Evolutionary conservation across 108 stramenopile species (phyloP).

Genomic region (Skeletonema grethae): DNA sequence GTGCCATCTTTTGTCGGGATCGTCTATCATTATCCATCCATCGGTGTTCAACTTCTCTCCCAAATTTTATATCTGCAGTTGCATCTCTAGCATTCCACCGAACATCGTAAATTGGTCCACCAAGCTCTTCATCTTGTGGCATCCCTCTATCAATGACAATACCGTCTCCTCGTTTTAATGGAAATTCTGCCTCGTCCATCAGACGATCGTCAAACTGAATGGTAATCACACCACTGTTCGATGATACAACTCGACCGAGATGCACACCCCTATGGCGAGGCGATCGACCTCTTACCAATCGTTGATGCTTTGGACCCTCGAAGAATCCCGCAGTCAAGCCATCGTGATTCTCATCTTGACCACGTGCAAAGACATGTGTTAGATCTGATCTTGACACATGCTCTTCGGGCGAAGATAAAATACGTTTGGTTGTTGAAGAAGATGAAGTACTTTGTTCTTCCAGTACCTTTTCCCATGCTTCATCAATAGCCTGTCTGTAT

Average conservation of each 20-base stretch:
- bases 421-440: constrained; percentile 4
- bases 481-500: constrained; percentile 77
- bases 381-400: constrained; percentile 57
- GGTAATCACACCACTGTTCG: constrained; percentile 47
- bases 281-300: constrained; percentile 66
- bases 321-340: constrained; percentile 80
- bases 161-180: constrained; percentile 75
- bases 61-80: constrained; percentile 42
- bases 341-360: constrained; percentile 69
- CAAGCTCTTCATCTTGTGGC: constrained; percentile 70
- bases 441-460: constrained; percentile 26
- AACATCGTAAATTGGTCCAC: constrained; percentile 53
- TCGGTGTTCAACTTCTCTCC: constrained; percentile 48
- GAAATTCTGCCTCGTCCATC: background rate
- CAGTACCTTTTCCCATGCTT: constrained; percentile 61
- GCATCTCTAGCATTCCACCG: constrained; percentile 30
- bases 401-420: constrained; percentile 42
- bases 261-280: constrained; percentile 77
- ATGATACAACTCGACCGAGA: constrained; percentile 57
- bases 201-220: constrained; percentile 31
- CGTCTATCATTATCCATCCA: constrained; percentile 58
- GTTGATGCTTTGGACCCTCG: constrained; percentile 70
- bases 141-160: constrained; percentile 76
- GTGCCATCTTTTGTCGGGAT: constrained; percentile 39
- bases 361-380: constrained; percentile 73